Evolutionary conservation across 441 rosid genomes (phyloP), one percentile per base, ranked within the genome.

Genomic region (Hura crepitans): DNA sequence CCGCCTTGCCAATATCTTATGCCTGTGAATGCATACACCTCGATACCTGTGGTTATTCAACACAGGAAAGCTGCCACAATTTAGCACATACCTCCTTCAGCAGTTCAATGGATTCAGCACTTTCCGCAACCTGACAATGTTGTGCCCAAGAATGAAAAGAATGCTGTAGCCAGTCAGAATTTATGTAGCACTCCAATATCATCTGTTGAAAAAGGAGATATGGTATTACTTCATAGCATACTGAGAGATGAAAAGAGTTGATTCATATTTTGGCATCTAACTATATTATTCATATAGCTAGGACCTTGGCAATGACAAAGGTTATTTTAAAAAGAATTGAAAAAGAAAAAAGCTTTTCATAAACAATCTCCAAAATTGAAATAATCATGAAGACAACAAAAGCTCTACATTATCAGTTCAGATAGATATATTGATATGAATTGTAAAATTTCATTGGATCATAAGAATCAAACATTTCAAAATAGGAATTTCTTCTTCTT

Each of bases 61-160:
- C 31, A 20, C 35, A 20, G 20, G 4, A 12, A 0, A 35, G 56
- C 56, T 60, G 45, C 49, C 39, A 54, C 5, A 61, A 25, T 49
- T 74, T 60, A 30, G 25, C 5, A 27, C 59, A 18, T 79, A 96
- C 99, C 96, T 96, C 98, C 72, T 85, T 91, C 70, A 96, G 83
- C 80, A 87, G 64, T 79, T 96, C 98, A 74, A 93, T 63, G 13
- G 87, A 82, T 86, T 93, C 99, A 1, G 99, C 99, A 53, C 88
- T 89, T 57, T 73, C 71, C 72, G 91, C 95, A 71, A 70, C 80
- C 59, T 85, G 86, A 81, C 96, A 93, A 69, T 59, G 85, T 33
- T 85, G 89, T 64, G 70, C 74, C 99, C 99, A 96, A 61, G 83
- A 79, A 62, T 77, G 69, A 71, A 87, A 85, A 71, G 87, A 85